Evolutionary conservation across 495 filamentous ascomycete genomes (phyloP).

Genomic region (Daldinia loculata): DNA sequence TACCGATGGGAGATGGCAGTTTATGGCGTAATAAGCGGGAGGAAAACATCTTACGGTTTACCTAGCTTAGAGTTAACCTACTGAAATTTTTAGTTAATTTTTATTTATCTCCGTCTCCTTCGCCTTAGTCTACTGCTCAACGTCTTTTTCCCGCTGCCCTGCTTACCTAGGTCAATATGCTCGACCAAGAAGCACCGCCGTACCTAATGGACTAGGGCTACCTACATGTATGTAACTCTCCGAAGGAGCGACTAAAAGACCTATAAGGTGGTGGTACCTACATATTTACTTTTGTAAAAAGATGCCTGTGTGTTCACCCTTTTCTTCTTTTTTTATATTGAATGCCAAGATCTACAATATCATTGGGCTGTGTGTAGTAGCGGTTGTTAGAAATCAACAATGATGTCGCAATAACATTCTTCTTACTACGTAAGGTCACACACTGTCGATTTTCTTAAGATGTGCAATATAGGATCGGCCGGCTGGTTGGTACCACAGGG

Average conservation of each 20-base stretch:
- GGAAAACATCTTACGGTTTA: conserved; percentile 19
- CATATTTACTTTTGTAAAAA: not conserved
- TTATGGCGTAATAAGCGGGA: conserved; percentile 40
- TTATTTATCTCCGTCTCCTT: not conserved
- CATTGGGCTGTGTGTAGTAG: conserved; percentile 29
- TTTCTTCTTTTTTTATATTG: not conserved
- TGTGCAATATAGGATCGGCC: conserved; percentile 54
- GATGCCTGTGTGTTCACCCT: not conserved
- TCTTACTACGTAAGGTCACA: conserved; percentile 21
- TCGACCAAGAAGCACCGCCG: conserved; percentile 18
- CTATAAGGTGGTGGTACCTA: not conserved
- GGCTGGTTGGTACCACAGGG: conserved; percentile 43
- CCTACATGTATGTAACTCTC: not conserved
- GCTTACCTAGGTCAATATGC: not conserved
- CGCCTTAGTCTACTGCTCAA: conserved; percentile 8
- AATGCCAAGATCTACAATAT: conserved; percentile 12
- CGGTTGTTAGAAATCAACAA: conserved; percentile 28
- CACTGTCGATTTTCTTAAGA: conserved; percentile 55
- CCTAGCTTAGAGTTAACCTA: conserved; percentile 12
- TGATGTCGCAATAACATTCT: conserved; percentile 40
- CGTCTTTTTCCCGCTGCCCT: not conserved
- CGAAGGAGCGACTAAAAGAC: not conserved
- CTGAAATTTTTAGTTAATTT: not conserved
- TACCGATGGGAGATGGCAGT: conserved; percentile 42
- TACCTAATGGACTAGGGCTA: not conserved